These are phyloP conservation scores for Phycomyces nitens DNA, from an alignment of 192 early-diverging fungal genomes.

Conservation along the genomic window DNA sequence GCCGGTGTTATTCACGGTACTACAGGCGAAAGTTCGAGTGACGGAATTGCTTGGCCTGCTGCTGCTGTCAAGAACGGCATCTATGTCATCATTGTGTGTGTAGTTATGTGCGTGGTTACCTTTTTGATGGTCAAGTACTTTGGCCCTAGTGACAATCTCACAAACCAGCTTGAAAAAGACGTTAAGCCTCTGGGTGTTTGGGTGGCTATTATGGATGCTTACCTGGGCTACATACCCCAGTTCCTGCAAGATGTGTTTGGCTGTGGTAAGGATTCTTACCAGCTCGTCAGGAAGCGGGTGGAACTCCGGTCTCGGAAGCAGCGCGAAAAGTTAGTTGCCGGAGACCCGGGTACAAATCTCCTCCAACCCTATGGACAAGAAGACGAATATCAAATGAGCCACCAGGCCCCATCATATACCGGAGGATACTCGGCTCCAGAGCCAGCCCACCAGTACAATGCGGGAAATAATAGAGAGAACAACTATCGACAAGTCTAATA, in stretches of 20 bases:
- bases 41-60: constrained; percentile 19
- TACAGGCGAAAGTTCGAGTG: background rate
- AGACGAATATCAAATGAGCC: background rate
- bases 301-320: constrained; percentile 16
- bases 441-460: no score
- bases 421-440: no score
- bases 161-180: background rate
- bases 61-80: constrained; percentile 28
- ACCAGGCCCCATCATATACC: no score
- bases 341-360: background rate
- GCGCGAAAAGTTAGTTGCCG: background rate
- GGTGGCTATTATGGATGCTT: constrained; percentile 30
- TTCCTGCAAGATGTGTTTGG: constrained; percentile 23
- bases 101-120: constrained; percentile 19
- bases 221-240: constrained; percentile 32
- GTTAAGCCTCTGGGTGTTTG: constrained; percentile 4
- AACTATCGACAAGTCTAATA: no score
- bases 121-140: constrained; percentile 30
- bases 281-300: constrained; percentile 26
- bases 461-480: no score
- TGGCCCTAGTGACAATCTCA: constrained; percentile 11
- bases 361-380: background rate
- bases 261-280: constrained; percentile 29
- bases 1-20: constrained; percentile 26
- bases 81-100: constrained; percentile 21